Conservation (phyloP, 2,329 filamentous ascomycete genomes). For the Scytalidium lignicola region DNA sequence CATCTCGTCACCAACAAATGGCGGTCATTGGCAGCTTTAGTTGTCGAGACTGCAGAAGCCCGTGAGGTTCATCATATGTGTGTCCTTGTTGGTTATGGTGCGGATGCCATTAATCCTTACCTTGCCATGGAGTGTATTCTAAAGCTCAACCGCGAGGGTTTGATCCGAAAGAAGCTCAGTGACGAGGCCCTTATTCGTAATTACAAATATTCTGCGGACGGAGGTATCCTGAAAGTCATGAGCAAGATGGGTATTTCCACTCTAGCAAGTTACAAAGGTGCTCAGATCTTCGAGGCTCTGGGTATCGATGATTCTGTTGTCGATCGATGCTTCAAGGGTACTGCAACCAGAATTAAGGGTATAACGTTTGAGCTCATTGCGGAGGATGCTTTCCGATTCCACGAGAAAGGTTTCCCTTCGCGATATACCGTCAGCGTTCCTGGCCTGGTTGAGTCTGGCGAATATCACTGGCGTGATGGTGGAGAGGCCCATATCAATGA, state of each 20-base stretch:
- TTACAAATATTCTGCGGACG: conserved; percentile 95
- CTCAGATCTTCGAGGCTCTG: conserved; percentile 94
- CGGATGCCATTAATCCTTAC: conserved; percentile 91
- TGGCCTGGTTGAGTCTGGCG: conserved; percentile 84
- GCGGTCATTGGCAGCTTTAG: conserved; percentile 80
- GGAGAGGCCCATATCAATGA: conserved; percentile 95
- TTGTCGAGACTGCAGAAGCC: conserved; percentile 90
- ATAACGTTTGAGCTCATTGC: conserved; percentile 91
- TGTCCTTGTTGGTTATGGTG: conserved; percentile 93
- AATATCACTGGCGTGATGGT: conserved; percentile 98
- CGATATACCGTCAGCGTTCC: conserved; percentile 70
- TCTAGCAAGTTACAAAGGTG: conserved; percentile 92
- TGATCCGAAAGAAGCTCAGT: conserved; percentile 84
- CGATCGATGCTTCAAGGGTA: conserved; percentile 91
- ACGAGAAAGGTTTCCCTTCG: conserved; percentile 87
- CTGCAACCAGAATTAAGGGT: conserved; percentile 89
- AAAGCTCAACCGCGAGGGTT: conserved; percentile 89
- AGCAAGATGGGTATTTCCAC: conserved; percentile 99
- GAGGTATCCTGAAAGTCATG: conserved; percentile 98
- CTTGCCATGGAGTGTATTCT: conserved; percentile 94
- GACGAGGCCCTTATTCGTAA: conserved; percentile 84
- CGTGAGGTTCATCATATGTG: conserved; percentile 99
- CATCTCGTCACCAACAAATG: conserved; percentile 94
- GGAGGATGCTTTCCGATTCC: conserved; percentile 89
- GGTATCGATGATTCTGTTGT: conserved; percentile 90